Percentiles rank a stretch among this genome's conserved stretches.
Conservation (phyloP, 345 rosid species). For the Gossypium turneri region DNA sequence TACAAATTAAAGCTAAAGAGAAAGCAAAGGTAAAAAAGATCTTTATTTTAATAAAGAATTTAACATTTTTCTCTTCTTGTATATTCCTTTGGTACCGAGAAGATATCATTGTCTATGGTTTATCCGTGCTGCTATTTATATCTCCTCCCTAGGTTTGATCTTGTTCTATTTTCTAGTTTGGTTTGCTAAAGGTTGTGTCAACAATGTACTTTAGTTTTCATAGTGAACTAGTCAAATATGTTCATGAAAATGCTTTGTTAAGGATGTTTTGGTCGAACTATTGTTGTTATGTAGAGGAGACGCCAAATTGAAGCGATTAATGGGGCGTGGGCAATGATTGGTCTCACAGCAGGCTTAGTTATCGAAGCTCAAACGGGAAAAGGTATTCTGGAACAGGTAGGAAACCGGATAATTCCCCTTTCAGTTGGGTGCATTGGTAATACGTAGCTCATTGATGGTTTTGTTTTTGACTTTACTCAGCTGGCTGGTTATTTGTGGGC, state of each 20-base stretch:
- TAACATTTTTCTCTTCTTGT: background rate
- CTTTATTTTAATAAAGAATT: background rate
- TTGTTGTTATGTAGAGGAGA: conserved; percentile 41
- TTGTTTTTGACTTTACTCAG: conserved; percentile 32
- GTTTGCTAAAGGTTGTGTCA: background rate
- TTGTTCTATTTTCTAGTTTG: background rate
- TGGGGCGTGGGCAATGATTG: conserved; percentile 94
- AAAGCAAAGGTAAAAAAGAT: conserved; percentile 45
- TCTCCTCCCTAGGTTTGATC: background rate
- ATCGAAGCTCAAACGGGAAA: conserved; percentile 86
- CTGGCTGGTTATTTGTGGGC: conserved; percentile 69
- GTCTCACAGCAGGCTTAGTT: conserved; percentile 69
- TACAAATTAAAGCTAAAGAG: conserved; percentile 55
- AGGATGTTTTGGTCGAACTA: background rate
- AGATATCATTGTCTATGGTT: background rate
- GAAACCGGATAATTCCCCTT: background rate
- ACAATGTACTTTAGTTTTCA: background rate
- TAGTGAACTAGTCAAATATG: background rate
- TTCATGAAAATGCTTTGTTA: background rate
- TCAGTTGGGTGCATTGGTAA: background rate
- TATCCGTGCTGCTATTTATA: background rate
- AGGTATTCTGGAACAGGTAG: conserved; percentile 67
- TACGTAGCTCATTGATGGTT: background rate
- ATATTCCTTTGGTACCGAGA: background rate
- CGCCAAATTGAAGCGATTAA: conserved; percentile 86